Percentiles rank a stretch among this genome's conserved stretches.
phyloP scores from a whole-genome alignment of 441 rosid species.

The Erysimum pusillum region DNA sequence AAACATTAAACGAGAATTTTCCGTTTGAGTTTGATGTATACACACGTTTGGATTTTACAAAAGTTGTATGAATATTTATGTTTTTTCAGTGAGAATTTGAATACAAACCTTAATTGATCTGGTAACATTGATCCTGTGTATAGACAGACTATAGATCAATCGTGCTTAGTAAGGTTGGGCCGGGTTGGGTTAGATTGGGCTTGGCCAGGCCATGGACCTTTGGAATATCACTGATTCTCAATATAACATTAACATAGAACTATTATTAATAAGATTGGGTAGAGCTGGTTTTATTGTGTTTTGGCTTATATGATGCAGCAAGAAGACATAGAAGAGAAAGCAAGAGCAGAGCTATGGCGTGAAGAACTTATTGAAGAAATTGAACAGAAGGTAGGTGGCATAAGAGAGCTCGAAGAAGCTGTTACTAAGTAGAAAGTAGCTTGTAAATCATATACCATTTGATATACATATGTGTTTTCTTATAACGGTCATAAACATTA shows the following conservation, averaged over 20 bases:
- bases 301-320: conserved; percentile 59
- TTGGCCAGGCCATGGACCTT: not conserved
- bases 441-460: conserved; percentile 26
- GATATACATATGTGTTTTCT: not conserved
- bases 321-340: conserved; percentile 83
- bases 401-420: conserved; percentile 84
- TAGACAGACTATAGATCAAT: not conserved
- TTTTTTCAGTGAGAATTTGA: not conserved
- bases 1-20: not conserved
- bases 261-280: not conserved
- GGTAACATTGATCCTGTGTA: not conserved
- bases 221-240: not conserved
- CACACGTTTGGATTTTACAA: not conserved
- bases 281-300: not conserved
- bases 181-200: conserved; percentile 5
- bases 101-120: not conserved
- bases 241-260: not conserved
- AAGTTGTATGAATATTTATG: not conserved
- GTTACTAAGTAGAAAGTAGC: conserved; percentile 55
- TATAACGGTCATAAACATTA: conserved; percentile 18
- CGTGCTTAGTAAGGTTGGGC: not conserved
- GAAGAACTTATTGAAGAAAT: conserved; percentile 95
- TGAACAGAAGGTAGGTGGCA: conserved; percentile 84
- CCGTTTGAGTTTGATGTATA: not conserved
- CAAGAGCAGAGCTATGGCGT: conserved; percentile 87